Evolutionary conservation across 768 basidiomycete species (phyloP).

Genomic region (Lactarius quietus): DNA sequence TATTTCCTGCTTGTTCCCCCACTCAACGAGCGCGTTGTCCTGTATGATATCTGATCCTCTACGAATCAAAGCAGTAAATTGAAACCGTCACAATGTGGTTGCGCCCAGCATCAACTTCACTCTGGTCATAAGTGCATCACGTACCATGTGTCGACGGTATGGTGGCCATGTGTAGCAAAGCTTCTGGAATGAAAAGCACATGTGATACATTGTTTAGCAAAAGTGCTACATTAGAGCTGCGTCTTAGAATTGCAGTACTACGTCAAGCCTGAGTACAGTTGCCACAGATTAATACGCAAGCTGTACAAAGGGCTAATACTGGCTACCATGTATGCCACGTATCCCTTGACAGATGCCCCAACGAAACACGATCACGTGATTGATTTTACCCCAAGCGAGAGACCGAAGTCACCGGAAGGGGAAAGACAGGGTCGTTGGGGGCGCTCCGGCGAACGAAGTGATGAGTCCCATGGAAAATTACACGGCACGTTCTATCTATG

Average conservation of each 20-base stretch:
- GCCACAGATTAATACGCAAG: too few relatives aligned
- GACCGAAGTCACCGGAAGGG: not conserved
- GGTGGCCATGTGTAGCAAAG: not conserved
- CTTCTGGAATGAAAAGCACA: not conserved
- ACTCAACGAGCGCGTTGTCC: not conserved
- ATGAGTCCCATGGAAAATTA: not conserved
- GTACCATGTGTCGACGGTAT: not conserved
- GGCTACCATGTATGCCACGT: not conserved
- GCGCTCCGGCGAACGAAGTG: not conserved
- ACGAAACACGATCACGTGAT: conserved; percentile 25
- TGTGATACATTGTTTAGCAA: not conserved
- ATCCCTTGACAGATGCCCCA: conserved; percentile 13
- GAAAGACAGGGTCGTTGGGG: not conserved
- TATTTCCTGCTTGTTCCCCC: not conserved
- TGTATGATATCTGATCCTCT: not conserved
- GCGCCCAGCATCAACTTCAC: not conserved
- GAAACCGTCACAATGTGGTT: not conserved
- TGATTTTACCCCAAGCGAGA: conserved; percentile 11
- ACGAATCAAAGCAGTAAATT: not conserved
- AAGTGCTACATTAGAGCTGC: not conserved
- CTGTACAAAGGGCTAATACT: too few relatives aligned
- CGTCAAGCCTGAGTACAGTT: too few relatives aligned
- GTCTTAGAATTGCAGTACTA: too few relatives aligned
- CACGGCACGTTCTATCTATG: not conserved
- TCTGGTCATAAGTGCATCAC: not conserved